phyloP scores from a whole-genome alignment of 2,329 filamentous ascomycete genomes.

The Capronia americana region DNA sequence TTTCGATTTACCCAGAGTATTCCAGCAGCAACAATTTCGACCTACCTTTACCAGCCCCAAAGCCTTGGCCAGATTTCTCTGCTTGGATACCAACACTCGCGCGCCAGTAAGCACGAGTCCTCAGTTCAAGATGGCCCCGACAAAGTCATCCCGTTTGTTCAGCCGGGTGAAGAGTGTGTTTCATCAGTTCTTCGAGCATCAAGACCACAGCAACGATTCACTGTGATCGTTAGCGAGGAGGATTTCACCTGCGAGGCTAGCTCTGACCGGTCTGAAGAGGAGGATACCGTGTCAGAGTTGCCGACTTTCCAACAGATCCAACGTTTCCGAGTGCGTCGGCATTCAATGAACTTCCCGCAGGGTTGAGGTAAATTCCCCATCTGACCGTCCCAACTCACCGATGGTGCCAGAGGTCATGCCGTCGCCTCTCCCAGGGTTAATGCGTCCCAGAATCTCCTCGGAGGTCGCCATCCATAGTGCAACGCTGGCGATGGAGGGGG shows the following conservation, averaged over 20 bases:
- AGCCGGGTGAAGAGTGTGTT: not conserved
- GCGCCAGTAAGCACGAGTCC: not conserved
- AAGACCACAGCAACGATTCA: not conserved
- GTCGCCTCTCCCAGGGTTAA: no score
- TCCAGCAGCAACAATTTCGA: not conserved
- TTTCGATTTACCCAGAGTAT: not conserved
- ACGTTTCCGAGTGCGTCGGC: not conserved
- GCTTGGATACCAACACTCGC: not conserved
- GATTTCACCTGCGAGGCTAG: not conserved
- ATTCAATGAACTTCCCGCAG: no score
- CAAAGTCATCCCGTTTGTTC: not conserved
- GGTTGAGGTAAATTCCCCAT: no score
- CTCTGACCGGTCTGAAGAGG: not conserved
- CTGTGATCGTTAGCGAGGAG: not conserved
- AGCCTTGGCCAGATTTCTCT: not conserved
- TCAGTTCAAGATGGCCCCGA: not conserved
- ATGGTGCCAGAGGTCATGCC: no score
- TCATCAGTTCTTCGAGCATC: not conserved
- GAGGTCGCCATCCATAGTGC: no score
- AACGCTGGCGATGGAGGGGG: no score
- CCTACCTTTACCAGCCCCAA: not conserved
- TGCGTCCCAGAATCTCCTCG: no score
- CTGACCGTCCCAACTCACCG: no score
- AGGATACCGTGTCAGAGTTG: not conserved
- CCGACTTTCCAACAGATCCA: not conserved